Percentiles rank a stretch among this genome's conserved stretches.
phyloP scores from a whole-genome alignment of 257 asterid genomes.

The Solanum bulbocastanum region DNA sequence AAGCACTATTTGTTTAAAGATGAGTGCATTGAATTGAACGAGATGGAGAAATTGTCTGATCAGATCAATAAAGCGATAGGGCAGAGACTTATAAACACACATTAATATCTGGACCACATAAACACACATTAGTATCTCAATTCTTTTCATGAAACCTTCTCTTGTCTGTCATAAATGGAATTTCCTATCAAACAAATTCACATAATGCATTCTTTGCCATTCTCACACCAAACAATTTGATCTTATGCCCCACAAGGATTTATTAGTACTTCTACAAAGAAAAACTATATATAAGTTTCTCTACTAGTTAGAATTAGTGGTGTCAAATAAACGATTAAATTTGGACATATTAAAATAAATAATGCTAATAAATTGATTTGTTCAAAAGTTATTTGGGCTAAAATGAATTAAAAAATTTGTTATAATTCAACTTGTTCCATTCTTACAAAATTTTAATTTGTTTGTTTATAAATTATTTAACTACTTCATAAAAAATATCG shows the following conservation, averaged over 20 bases:
- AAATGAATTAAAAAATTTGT: not conserved
- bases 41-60: too few species aligned
- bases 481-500: not conserved
- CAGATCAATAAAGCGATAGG: too few species aligned
- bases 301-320: not conserved
- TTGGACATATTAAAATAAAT: not conserved
- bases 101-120: not conserved
- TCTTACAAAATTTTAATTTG: not conserved
- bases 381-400: not conserved
- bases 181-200: constrained; percentile 31
- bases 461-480: not conserved
- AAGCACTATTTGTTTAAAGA: not conserved
- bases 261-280: not conserved
- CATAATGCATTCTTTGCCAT: not conserved
- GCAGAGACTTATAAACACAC: too few species aligned
- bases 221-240: constrained; percentile 2
- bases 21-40: too few species aligned
- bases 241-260: constrained; percentile 19
- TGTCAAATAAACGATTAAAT: not conserved
- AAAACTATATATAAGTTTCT: not conserved
- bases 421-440: not conserved
- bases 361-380: not conserved
- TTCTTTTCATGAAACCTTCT: constrained; percentile 35
- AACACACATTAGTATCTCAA: not conserved
- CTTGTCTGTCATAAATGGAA: constrained; percentile 13